Percentiles rank a stretch among this genome's conserved stretches.
phyloP scores from a whole-genome alignment of 2,329 filamentous ascomycete species.

The Raffaelea albimanens region DNA sequence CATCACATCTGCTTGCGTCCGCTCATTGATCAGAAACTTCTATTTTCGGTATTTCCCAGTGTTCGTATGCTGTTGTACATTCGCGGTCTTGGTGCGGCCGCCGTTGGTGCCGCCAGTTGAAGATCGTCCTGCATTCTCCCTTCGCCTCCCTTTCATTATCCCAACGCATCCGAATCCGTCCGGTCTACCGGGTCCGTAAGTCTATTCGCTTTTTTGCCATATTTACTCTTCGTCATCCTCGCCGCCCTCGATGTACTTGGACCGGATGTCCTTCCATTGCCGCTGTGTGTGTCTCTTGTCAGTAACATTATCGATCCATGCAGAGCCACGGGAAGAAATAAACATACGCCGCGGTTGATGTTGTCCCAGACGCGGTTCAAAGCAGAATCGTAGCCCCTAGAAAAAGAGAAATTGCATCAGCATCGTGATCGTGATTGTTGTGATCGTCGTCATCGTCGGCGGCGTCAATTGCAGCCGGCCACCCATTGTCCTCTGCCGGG shows the following conservation, averaged over 20 bases:
- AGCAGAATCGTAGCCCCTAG: constrained; percentile 70
- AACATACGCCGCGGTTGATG: constrained; percentile 82
- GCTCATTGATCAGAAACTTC: too few species aligned
- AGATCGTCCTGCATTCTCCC: too few species aligned
- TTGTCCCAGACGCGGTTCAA: constrained; percentile 86
- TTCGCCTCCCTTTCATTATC: too few species aligned
- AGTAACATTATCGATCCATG: neutral
- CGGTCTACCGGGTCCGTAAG: too few species aligned
- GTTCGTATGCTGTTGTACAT: too few species aligned
- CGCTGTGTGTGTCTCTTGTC: constrained; percentile 45
- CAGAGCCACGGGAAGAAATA: neutral
- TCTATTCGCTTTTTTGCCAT: neutral
- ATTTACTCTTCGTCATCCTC: constrained; percentile 56
- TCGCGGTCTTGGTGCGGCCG: too few species aligned
- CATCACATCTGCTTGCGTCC: too few species aligned
- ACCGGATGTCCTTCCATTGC: constrained; percentile 99
- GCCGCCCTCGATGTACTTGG: constrained; percentile 66
- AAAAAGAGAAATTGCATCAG: constrained; percentile 1
- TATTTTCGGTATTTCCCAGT: too few species aligned
- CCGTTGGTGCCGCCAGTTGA: too few species aligned
- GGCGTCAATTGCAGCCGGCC: constrained; percentile 1
- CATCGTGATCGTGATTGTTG: constrained; percentile 12
- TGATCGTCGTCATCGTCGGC: too few species aligned
- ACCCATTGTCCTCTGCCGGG: neutral
- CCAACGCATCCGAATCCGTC: too few species aligned